phyloP scores from a whole-genome alignment of 345 rosid genomes.

The Turritis glabra region DNA sequence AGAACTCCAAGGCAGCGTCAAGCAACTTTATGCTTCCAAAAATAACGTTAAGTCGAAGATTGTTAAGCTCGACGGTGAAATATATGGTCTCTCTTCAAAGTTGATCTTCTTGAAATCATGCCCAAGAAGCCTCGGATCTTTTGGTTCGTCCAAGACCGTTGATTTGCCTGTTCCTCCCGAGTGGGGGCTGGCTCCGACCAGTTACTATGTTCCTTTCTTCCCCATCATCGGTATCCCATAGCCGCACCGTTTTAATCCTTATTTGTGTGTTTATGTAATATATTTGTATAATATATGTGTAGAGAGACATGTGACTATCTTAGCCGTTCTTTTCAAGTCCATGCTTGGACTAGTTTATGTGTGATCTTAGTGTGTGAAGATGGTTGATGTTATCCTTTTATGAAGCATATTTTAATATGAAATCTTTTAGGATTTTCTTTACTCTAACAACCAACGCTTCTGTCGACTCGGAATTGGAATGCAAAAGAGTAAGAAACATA shows the following conservation, averaged over 20 bases:
- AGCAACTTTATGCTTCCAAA: constrained; percentile 54
- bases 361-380: constrained; percentile 19
- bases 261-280: constrained; percentile 3
- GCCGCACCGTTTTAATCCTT: neutral
- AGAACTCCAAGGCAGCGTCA: constrained; percentile 58
- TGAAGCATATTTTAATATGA: neutral
- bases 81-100: constrained; percentile 59
- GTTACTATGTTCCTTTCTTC: constrained; percentile 73
- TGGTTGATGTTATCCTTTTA: constrained; percentile 15
- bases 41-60: constrained; percentile 51
- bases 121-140: constrained; percentile 35
- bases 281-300: constrained; percentile 4
- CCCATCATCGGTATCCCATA: constrained; percentile 92
- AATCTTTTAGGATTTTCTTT: neutral
- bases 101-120: constrained; percentile 61
- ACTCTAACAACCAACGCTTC: no score
- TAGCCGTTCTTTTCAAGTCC: constrained; percentile 7
- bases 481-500: no score
- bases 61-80: constrained; percentile 33
- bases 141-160: constrained; percentile 65
- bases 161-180: constrained; percentile 76
- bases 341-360: constrained; percentile 22
- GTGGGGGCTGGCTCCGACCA: constrained; percentile 93
- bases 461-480: no score
- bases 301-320: constrained; percentile 22